phyloP scores from a whole-genome alignment of 441 rosid genomes.

The Populus tomentosa region DNA sequence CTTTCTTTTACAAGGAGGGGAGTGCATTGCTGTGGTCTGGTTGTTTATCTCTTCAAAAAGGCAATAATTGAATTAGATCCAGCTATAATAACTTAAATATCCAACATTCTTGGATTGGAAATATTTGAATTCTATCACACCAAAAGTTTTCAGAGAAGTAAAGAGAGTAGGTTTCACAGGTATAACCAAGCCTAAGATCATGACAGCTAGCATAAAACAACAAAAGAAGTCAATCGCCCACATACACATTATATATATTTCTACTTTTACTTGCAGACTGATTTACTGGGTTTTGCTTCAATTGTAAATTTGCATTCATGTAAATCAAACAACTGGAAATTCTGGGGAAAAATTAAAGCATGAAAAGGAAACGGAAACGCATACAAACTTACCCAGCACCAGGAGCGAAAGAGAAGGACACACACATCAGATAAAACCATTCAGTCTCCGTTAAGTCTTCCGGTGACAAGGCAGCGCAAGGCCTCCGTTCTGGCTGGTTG shows the following conservation, averaged over 20 bases:
- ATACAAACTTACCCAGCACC: constrained; percentile 59
- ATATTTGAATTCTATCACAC: neutral
- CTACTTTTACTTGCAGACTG: constrained; percentile 20
- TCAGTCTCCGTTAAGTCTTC: constrained; percentile 97
- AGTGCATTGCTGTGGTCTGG: neutral
- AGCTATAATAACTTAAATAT: neutral
- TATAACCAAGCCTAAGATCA: neutral
- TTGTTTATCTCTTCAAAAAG: no score
- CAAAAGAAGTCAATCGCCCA: neutral
- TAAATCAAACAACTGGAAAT: constrained; percentile 14
- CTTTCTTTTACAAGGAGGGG: neutral
- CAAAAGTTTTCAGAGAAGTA: neutral
- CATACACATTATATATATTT: constrained; percentile 6
- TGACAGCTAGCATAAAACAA: neutral
- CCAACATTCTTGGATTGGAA: neutral
- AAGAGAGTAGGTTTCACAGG: neutral
- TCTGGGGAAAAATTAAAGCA: neutral
- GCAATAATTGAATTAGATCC: constrained; percentile 8
- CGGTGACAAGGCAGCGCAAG: constrained; percentile 84
- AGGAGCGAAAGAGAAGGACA: constrained; percentile 78
- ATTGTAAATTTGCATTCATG: constrained; percentile 18
- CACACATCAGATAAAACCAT: constrained; percentile 97
- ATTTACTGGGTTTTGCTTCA: constrained; percentile 15
- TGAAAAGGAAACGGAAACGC: neutral
- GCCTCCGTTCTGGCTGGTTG: constrained; percentile 59